phyloP scores from a whole-genome alignment of 139 green algal genomes.

The Volvox africanus region DNA sequence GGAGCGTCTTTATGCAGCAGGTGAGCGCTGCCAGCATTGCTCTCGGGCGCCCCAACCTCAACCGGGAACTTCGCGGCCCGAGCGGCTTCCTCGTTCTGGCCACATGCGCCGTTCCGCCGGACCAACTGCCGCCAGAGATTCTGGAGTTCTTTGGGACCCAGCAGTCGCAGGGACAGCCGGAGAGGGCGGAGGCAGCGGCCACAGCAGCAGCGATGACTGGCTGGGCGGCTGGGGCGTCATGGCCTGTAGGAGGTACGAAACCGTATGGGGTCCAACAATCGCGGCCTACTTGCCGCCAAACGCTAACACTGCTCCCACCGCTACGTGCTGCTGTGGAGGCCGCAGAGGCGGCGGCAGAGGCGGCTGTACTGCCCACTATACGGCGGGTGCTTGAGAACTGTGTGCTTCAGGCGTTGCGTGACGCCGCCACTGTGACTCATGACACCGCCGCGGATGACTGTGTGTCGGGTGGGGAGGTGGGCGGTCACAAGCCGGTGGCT shows the following conservation, averaged over 20 bases:
- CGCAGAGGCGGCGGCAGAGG: neutral
- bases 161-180: neutral
- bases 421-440: neutral
- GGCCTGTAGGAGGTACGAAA: neutral
- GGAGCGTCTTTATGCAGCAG: conserved; percentile 37
- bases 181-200: neutral
- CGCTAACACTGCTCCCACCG: neutral
- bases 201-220: no score
- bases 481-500: neutral
- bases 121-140: neutral
- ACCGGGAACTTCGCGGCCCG: neutral
- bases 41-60: neutral
- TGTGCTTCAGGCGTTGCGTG: neutral
- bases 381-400: neutral
- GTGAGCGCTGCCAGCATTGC: neutral
- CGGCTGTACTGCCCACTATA: neutral
- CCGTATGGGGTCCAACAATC: no score
- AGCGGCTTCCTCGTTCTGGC: conserved; percentile 28
- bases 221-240: neutral
- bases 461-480: neutral
- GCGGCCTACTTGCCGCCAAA: neutral
- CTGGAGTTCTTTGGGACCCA: conserved; percentile 4
- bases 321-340: neutral
- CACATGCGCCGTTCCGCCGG: neutral
- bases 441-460: neutral